These are phyloP conservation scores for Ophiobolus disseminans DNA, from an alignment of 2,329 filamentous ascomycete species.

Conservation along the genomic window DNA sequence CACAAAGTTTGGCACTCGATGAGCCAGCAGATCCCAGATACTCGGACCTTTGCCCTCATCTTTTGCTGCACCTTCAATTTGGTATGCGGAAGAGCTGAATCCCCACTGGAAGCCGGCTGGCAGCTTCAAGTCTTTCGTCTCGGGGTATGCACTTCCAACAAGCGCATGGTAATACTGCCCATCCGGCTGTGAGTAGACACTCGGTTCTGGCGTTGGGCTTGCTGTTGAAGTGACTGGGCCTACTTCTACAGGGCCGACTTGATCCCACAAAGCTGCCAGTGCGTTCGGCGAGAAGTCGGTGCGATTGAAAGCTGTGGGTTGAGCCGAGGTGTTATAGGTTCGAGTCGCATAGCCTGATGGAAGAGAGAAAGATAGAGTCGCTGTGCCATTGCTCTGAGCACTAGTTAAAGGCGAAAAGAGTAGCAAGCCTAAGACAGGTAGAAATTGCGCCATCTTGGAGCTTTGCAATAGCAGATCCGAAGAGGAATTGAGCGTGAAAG, in stretches of 20 bases:
- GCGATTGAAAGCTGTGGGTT: constrained; percentile 53
- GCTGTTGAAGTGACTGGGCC: constrained; percentile 54
- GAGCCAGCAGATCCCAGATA: constrained; percentile 55
- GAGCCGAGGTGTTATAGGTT: constrained; percentile 53
- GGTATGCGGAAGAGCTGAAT: constrained; percentile 50
- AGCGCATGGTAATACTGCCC: constrained; percentile 52
- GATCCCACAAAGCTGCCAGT: constrained; percentile 55
- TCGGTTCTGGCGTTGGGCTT: constrained; percentile 53
- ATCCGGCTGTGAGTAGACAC: constrained; percentile 48
- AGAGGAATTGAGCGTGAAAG: neutral
- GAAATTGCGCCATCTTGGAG: constrained; percentile 29
- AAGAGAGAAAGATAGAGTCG: constrained; percentile 35
- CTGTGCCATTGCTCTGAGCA: constrained; percentile 25
- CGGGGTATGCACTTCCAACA: constrained; percentile 45
- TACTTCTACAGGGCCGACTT: constrained; percentile 52
- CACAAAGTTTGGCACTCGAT: constrained; percentile 51
- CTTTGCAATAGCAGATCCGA: constrained; percentile 2
- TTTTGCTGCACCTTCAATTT: constrained; percentile 54
- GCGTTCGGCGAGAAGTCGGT: constrained; percentile 57
- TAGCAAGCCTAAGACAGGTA: constrained; percentile 22
- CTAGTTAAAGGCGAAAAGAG: constrained; percentile 16
- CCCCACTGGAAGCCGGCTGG: constrained; percentile 54
- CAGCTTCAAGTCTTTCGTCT: constrained; percentile 48
- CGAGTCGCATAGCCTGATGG: constrained; percentile 47
- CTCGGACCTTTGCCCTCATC: constrained; percentile 53